Percentiles rank a stretch among this genome's conserved stretches.
Evolutionary conservation across 306 rosid genomes (phyloP).

Genomic region (Fragaria iinumae): DNA sequence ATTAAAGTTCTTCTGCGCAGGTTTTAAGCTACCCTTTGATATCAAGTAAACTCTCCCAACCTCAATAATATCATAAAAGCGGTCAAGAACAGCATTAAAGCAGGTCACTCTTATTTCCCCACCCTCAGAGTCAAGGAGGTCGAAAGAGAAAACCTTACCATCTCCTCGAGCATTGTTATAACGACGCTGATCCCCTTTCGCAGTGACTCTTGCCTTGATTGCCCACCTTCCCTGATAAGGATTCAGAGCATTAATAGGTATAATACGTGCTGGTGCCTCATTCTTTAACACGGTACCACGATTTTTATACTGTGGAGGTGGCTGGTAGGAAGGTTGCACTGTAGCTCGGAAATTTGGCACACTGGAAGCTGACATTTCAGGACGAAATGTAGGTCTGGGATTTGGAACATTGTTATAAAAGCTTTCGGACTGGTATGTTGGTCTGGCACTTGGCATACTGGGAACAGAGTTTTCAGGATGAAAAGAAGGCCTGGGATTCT

Average conservation of each 20-base stretch:
- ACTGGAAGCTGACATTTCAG: conserved; percentile 21
- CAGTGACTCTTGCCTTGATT: conserved; percentile 94
- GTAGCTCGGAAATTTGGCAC: conserved; percentile 61
- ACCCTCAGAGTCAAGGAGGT: conserved; percentile 95
- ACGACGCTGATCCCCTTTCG: conserved; percentile 92
- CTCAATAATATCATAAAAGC: conserved; percentile 71
- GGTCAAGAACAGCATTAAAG: conserved; percentile 95
- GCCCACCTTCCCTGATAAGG: conserved; percentile 99
- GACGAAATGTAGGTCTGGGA: conserved; percentile 70
- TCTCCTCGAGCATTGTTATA: conserved; percentile 97
- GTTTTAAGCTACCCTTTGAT: conserved; percentile 90
- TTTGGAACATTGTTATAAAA: conserved; percentile 23
- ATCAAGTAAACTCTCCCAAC: conserved; percentile 88
- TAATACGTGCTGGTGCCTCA: conserved; percentile 87
- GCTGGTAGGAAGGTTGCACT: conserved; percentile 81
- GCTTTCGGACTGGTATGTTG: conserved; percentile 1
- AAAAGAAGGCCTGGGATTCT: conserved; percentile 62
- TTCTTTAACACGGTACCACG: conserved; percentile 80
- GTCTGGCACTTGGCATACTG: not conserved
- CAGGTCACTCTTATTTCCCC: conserved; percentile 95
- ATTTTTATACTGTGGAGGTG: conserved; percentile 74
- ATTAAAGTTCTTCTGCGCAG: conserved; percentile 90
- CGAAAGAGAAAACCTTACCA: conserved; percentile 95
- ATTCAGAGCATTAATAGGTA: conserved; percentile 85
- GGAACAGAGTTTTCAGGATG: conserved; percentile 40